phyloP scores from a whole-genome alignment of 768 basidiomycete genomes.

The Boletus subparvulus region DNA sequence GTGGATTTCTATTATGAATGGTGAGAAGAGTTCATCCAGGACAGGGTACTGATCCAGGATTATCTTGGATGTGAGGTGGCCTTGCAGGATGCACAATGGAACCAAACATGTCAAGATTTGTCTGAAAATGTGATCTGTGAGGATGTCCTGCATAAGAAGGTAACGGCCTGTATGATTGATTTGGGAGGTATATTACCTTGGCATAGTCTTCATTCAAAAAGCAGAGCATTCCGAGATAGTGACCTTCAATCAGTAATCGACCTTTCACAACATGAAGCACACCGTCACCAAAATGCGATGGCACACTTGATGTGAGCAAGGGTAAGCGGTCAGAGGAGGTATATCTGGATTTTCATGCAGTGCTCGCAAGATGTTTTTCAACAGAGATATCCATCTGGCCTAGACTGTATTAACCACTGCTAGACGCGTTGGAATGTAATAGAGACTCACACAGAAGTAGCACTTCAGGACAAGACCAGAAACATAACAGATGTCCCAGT shows the following conservation, averaged over 20 bases:
- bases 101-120: constrained; percentile 90
- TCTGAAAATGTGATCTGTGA: constrained; percentile 39
- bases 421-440: neutral
- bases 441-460: constrained; percentile 79
- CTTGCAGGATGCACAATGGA: constrained; percentile 83
- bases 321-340: constrained; percentile 72
- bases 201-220: constrained; percentile 91
- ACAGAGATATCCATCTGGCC: constrained; percentile 89
- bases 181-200: constrained; percentile 49
- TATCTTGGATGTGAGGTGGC: constrained; percentile 74
- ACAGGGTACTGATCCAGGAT: constrained; percentile 73
- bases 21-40: constrained; percentile 68
- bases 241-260: constrained; percentile 52
- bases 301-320: constrained; percentile 79
- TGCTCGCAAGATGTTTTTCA: constrained; percentile 89
- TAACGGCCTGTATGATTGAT: neutral
- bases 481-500: constrained; percentile 92
- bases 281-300: constrained; percentile 10
- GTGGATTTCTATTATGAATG: constrained; percentile 80
- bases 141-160: neutral
- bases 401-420: constrained; percentile 29
- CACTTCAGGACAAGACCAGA: constrained; percentile 89
- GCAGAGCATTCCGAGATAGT: constrained; percentile 92
- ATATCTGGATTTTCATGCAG: constrained; percentile 84
- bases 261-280: constrained; percentile 5